phyloP scores from a whole-genome alignment of 176 grass and related monocot genomes.

The Oryza meyeriana region DNA sequence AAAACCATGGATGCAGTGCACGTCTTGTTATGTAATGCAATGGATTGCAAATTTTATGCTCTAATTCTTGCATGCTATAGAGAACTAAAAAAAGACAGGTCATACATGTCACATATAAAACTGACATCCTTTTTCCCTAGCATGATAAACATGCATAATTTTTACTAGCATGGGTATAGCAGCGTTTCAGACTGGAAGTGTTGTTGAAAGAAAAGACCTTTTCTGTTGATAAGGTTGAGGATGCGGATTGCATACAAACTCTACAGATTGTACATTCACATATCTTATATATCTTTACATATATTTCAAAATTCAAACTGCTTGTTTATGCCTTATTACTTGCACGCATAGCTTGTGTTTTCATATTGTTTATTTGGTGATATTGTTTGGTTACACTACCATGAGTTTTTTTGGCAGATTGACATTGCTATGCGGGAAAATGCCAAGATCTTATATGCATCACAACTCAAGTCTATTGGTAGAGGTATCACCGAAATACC shows the following conservation, averaged over 20 bases:
- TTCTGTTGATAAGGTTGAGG: slow-evolving; percentile 8
- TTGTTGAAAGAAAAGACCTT: slow-evolving; percentile 11
- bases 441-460: slow-evolving; percentile 79
- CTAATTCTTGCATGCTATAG: neutral
- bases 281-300: neutral
- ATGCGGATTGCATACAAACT: neutral
- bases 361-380: slow-evolving; percentile 5
- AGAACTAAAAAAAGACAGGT: neutral
- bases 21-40: neutral
- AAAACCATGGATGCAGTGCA: neutral
- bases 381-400: slow-evolving; percentile 10
- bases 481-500: slow-evolving; percentile 53
- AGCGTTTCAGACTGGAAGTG: neutral
- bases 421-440: slow-evolving; percentile 98
- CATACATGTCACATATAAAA: neutral
- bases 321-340: slow-evolving; percentile 9
- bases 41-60: neutral
- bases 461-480: slow-evolving; percentile 75
- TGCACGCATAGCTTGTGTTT: slow-evolving; percentile 15
- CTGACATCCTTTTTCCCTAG: neutral
- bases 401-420: slow-evolving; percentile 54
- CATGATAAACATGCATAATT: neutral
- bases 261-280: neutral
- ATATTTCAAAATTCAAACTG: slow-evolving; percentile 2
- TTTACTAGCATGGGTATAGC: neutral